Evolutionary conservation across 768 basidiomycete genomes (phyloP), one percentile per base, ranked within the genome.

Genomic region (Myochromella boudieri): DNA sequence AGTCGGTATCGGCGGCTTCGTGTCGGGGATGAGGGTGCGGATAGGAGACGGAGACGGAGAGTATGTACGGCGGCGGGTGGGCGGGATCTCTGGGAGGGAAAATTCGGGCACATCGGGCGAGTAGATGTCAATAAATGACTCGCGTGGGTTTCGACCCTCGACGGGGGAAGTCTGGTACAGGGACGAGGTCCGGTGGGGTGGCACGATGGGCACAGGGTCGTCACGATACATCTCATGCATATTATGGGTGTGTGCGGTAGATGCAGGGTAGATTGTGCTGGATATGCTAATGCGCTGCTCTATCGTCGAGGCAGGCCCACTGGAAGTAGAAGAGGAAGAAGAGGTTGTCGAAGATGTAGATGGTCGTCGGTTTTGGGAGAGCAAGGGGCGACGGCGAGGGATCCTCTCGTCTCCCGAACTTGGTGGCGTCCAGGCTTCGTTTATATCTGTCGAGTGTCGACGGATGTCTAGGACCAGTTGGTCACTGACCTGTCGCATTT

Each of bases 1-100:
- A 11, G 70, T 71, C 0, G 77, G 74, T 31, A 78, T 34, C 8
- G 75, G 72, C 2, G 76, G 74, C 54, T 76, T 78, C 29, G n/a
- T n/a, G 7, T 24, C 14, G 14, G 28, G 42, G 22, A 22, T 21
- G 11, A 33, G 22, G 17, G 40, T 36, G 29, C 47, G 40, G 10
- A 34, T 7, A n/a, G 37, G 58, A 32, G 54, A 63, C 43, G 27
- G 62, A 49, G 68, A 44, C 46, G 46, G 57, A n/a, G n/a, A n/a
- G n/a, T n/a, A n/a, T 53, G 57, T 34, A 15, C 57, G 67, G 56
- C 14, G 62, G 60, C 41, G 49, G 46, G 8, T 63, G 14, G 46
- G 59, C 25, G 65, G n/a, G 29, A 14, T 42, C 41, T 54, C 42
- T 43, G 51, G 42, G 17, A 53, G 38, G 21, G 46, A n/a, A 57